phyloP scores from a whole-genome alignment of 179 eudicot species.

The Corrigiola litoralis region DNA sequence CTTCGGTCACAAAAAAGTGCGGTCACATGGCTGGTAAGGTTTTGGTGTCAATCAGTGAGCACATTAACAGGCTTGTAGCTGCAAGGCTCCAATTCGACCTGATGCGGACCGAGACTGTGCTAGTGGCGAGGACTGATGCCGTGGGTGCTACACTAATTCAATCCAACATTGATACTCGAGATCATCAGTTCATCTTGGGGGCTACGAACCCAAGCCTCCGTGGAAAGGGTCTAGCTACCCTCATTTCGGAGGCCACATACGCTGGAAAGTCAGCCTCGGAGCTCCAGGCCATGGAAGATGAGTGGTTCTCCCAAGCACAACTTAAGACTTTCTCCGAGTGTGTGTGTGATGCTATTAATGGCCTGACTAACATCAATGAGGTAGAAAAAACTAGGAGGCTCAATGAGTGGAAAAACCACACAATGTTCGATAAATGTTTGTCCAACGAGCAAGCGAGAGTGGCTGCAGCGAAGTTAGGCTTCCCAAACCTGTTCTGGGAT shows the following conservation, averaged over 20 bases:
- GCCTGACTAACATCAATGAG: constrained; percentile 32
- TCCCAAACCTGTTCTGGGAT: constrained; percentile 65
- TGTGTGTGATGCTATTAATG: constrained; percentile 49
- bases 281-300: constrained; percentile 70
- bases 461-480: constrained; percentile 52
- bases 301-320: constrained; percentile 50
- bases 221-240: constrained; percentile 49
- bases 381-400: constrained; percentile 50
- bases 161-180: constrained; percentile 65
- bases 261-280: constrained; percentile 54
- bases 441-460: constrained; percentile 56
- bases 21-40: constrained; percentile 98
- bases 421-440: constrained; percentile 53
- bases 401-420: constrained; percentile 53
- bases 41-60: constrained; percentile 64
- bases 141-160: constrained; percentile 77
- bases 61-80: constrained; percentile 71
- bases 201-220: constrained; percentile 55
- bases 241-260: constrained; percentile 49
- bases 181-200: constrained; percentile 78
- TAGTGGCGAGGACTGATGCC: constrained; percentile 84
- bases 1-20: constrained; percentile 84
- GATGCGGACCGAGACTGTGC: constrained; percentile 76
- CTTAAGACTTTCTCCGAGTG: constrained; percentile 70
- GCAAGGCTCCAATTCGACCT: constrained; percentile 79